Base-by-base conservation (phyloP, 2,329 filamentous ascomycete genomes). In the Macrophomina phaseolina region DNA sequence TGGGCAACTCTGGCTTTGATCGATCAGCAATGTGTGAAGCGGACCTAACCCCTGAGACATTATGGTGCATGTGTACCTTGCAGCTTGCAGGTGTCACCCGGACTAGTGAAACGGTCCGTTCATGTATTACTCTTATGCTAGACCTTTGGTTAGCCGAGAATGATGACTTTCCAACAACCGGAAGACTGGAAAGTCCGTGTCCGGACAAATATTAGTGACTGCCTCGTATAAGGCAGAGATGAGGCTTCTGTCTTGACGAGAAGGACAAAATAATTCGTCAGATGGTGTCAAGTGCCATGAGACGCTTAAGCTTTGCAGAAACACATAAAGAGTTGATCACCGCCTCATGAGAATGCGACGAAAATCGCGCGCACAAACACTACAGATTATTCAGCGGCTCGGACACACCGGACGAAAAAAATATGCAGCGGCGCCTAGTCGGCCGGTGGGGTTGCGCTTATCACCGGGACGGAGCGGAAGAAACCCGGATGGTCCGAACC, bases 41-140 rank as follows among this genome's bases (percentile, higher is more conserved):
- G 30, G 23, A 32, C 7, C 16, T 12, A 16, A 48, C 6, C 2
- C 2, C 34, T 58, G 23, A 45, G 56, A 48, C 28, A 14, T 30
- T 40, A 16, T 45, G 42, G 18, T 34, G 30, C 56, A 61, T 34
- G 56, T 16, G 56, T 61, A 40, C 56, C 56, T 61, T 61, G 40
- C 56, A 61, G 56, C 28, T 46, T 46, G 56, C 56, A 61, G 23
- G 56, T 48, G 7, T 40, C 40, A 16, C 42, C 23, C 23, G 23
- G 23, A 40, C 23, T 16, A 32, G 42, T 23, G 40, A 46, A 40
- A 46, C 56, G 36, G 8, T 34, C 40, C 6, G 46, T 61, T 48
- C 56, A 36, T 30, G 30, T 36, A 61, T 46, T 40, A 28, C 14
- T 14, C 4, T 16, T 28, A 42, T 23, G 18, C 38, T 45, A 42